These are phyloP conservation scores for Lachnellula subtilissima DNA, from an alignment of 2,329 filamentous ascomycete species.

Conservation along the genomic window DNA sequence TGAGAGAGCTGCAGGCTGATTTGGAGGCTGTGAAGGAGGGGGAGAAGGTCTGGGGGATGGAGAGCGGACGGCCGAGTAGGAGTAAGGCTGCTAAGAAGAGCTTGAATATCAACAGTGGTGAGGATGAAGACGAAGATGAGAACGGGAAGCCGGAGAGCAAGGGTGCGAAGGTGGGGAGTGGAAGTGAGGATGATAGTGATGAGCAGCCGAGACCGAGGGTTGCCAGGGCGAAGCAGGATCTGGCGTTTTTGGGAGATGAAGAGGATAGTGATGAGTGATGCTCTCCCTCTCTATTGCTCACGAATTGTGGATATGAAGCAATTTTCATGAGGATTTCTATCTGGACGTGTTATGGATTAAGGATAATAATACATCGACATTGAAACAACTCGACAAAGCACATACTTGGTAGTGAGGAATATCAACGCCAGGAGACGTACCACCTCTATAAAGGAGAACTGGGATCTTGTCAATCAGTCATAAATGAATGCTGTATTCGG, in stretches of 20 bases:
- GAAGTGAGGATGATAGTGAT: constrained; percentile 10
- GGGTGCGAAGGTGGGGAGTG: constrained; percentile 4
- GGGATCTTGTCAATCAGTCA: not conserved
- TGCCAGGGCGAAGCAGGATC: constrained; percentile 35
- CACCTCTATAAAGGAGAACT: not conserved
- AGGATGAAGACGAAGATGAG: constrained; percentile 28
- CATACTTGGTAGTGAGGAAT: no score
- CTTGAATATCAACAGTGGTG: constrained; percentile 34
- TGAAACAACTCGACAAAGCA: not conserved
- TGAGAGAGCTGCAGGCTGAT: constrained; percentile 77
- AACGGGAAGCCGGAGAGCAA: constrained; percentile 7
- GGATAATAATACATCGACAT: not conserved
- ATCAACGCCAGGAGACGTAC: no score
- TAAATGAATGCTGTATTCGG: not conserved
- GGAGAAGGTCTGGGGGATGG: constrained; percentile 69
- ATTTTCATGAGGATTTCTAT: not conserved
- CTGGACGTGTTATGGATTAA: not conserved
- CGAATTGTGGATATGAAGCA: not conserved
- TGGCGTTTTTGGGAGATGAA: constrained; percentile 65
- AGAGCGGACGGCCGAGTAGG: constrained; percentile 30
- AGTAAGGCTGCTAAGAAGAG: constrained; percentile 31
- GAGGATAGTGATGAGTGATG: constrained; percentile 44
- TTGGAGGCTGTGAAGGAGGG: constrained; percentile 81
- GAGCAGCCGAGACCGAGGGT: constrained; percentile 34
- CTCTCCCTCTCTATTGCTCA: not conserved